Evolutionary conservation across 78 protist genomes (phyloP).

Genomic region (Pigoraptor vietnamica): DNA sequence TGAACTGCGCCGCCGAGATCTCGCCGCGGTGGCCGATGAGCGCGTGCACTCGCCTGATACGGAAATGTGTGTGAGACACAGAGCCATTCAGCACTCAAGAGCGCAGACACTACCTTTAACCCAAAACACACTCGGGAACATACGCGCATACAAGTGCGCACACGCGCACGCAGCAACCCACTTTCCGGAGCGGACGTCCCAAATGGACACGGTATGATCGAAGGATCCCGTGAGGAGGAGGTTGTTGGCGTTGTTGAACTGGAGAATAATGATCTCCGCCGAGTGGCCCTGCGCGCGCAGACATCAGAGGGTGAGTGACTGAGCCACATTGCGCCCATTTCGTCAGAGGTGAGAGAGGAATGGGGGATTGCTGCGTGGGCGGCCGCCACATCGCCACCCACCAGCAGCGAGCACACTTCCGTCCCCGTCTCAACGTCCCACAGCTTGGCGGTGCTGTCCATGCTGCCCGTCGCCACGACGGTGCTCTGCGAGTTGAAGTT

Average conservation of each 20-base stretch:
- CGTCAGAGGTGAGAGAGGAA: too few relatives aligned
- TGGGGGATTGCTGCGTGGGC: too few relatives aligned
- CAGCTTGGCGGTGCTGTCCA: conserved; percentile 61
- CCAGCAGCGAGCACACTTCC: conserved; percentile 37
- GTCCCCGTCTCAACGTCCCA: conserved; percentile 46
- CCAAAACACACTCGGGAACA: too few relatives aligned
- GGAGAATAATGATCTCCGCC: conserved; percentile 56
- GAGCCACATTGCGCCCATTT: too few relatives aligned
- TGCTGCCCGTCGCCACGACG: conserved; percentile 60
- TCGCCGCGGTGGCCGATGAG: background rate
- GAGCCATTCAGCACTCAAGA: background rate
- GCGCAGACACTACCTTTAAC: background rate
- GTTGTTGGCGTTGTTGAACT: conserved; percentile 41
- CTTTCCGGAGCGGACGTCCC: conserved; percentile 21
- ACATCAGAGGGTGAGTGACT: too few relatives aligned
- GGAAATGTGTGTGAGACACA: too few relatives aligned
- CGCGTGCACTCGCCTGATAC: background rate
- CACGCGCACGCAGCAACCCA: background rate
- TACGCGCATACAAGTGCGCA: too few relatives aligned
- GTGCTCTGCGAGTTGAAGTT: conserved; percentile 48
- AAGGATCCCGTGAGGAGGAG: conserved; percentile 53
- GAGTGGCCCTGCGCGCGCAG: conserved; percentile 10
- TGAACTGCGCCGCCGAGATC: background rate
- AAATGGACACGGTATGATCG: conserved; percentile 58
- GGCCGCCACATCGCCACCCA: conserved; percentile 60